Evolutionary conservation across 148 eudicot species (phyloP), one percentile per base, ranked within the genome.

Genomic region (Arbutus unedo): DNA sequence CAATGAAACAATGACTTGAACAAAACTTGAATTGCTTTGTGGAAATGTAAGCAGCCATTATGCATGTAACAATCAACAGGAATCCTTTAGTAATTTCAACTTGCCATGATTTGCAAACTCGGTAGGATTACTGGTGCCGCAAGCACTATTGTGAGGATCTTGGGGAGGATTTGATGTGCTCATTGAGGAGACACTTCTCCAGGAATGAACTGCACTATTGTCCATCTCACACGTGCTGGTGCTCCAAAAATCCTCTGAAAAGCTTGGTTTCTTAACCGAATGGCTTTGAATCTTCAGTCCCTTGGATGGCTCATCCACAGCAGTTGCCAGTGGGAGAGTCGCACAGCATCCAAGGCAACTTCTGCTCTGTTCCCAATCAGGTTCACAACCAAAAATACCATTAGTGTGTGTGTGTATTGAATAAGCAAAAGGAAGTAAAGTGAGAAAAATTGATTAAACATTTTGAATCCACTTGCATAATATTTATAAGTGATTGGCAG

Each of bases 271-370:
- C 67, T 87, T 91, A 6, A 89, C 90, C 59, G 85, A 76, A 23
- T 85, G 89, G 57, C 96, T 92, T 90, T 82, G 98, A 84, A 87
- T 86, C 80, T 77, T 88, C 73, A 89, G 88, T 84, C 93, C 92
- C 85, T 92, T 92, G 41, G 98, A 81, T 64, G 93, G 96, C 88
- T 90, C 89, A 85, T 92, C 94, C 85, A 88, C 91, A 10, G 92
- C 87, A 48, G 84, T 87, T 55, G 88, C 85, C 77, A 84, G 86
- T 74, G 86, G 91, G 18, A 92, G 88, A 91, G 89, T 90, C 45
- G 87, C 85, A 90, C 91, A 91, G 83, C 96, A 93, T 91, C 96
- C 94, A 91, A 94, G 92, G 88, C 93, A 94, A 87, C 98, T 88
- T 89, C 98, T 94, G 98, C 90, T 90, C 98, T 94, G 98, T 94